Evolutionary conservation across 768 basidiomycete species (phyloP), one percentile per base, ranked within the genome.

Genomic region (Boletus reticuloceps): DNA sequence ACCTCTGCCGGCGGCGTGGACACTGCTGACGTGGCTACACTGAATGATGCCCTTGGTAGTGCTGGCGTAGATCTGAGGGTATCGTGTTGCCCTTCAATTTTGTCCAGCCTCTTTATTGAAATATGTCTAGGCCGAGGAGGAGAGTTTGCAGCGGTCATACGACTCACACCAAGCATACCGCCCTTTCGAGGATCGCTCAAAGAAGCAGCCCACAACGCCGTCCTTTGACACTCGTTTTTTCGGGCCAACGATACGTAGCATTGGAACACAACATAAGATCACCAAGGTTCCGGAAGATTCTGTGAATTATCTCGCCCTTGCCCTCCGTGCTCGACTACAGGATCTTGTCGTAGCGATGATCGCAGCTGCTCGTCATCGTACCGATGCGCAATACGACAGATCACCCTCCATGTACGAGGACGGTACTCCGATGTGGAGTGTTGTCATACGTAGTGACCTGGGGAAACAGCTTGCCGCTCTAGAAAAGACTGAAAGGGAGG

Each of bases 41-140:
- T 94, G 41, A 92, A 91, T 53, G 91, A 94, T 61, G 91, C 90
- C 5, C 73, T 94, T 2, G 91, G 90, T 6, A 91, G 89, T 64
- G 91, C 90, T 8, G 91, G 91, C 12, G 90, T 94, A 8, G 91
- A 94, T 72, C 73, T 94, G n/a, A 74, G 88, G 67, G 90, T 89
- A 59, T 58, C 79, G 70, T 32, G 16, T 29, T 51, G 32, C 29
- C 43, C 13, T 40, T 37, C n/a, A 32, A 14, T 29, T 22, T 37
- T 19, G 8, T 36, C 14, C 25, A 10, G 6, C 27, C n/a, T 34
- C 14, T 36, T 12, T 50, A n/a, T 60, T 38, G 47, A 31, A 38
- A 31, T 19, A 31, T 41, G 36, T 20, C n/a, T 63, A 94, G 90
- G 92, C 92, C 0, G 92, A 94, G 69, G 91, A 94, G 74, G 92